These are phyloP conservation scores for Saitozyma sp. DNA, from an alignment of 768 basidiomycete species.

Conservation along the genomic window DNA sequence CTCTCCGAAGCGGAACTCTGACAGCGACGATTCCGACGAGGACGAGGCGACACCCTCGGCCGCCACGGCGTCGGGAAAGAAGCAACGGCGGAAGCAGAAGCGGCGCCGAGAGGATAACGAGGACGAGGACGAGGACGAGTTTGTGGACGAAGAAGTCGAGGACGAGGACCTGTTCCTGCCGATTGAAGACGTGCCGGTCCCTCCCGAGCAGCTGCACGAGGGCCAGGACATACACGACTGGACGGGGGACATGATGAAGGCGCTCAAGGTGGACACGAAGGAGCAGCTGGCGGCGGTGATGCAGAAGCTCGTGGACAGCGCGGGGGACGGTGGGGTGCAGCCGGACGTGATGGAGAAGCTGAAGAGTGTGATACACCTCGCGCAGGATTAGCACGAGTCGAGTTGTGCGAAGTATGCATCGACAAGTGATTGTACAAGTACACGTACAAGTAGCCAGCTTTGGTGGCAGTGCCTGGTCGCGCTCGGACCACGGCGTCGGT, in stretches of 20 bases:
- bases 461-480: too few species aligned
- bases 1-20: slow-evolving; percentile 9
- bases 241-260: slow-evolving; percentile 15
- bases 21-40: slow-evolving; percentile 5
- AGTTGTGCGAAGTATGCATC: background rate
- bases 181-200: slow-evolving; percentile 22
- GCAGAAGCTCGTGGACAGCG: slow-evolving; percentile 17
- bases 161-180: slow-evolving; percentile 25
- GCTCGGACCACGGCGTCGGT: too few species aligned
- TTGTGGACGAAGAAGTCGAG: slow-evolving; percentile 15
- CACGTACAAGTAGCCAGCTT: too few species aligned
- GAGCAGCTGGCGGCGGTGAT: slow-evolving; percentile 14
- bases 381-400: slow-evolving; percentile 1
- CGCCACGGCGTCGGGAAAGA: background rate
- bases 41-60: slow-evolving; percentile 6
- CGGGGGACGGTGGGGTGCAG: slow-evolving; percentile 14
- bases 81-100: background rate
- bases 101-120: slow-evolving; percentile 2
- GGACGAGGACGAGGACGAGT: slow-evolving; percentile 17
- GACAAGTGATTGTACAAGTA: too few species aligned
- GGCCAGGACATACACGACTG: slow-evolving; percentile 1
- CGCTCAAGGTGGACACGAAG: slow-evolving; percentile 17
- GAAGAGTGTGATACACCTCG: slow-evolving; percentile 13
- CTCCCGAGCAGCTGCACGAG: slow-evolving; percentile 2
- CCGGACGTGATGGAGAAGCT: slow-evolving; percentile 12